Evolutionary conservation across 2,329 filamentous ascomycete species (phyloP), one percentile per base, ranked within the genome.

Genomic region (Trichoderma pleuroti): DNA sequence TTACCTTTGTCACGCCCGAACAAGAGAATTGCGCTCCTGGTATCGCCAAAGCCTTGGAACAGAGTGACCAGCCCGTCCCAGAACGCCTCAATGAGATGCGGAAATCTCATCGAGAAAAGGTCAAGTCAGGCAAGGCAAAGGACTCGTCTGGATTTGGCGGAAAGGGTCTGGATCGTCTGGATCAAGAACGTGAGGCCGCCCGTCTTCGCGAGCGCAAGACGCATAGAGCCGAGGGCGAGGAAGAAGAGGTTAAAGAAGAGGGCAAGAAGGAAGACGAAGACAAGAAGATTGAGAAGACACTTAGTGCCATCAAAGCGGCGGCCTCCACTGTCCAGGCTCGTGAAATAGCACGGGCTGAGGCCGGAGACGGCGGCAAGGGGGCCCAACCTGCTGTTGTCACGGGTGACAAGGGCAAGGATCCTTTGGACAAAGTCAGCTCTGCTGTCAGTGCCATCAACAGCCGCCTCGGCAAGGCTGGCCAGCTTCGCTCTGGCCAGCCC

Each of bases 11-110:
- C 71, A 97, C 93, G 0, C 91, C 93, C 54, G 93, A 97, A 60
- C 94, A 99, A 80, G 94, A 97, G 78, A 93, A 93, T 73, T 98
- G 93, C 77, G 92, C 96, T 3, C 87, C 93, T 12, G 94, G 97
- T 75, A 93, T 98, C 72, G 90, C 91, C 71, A 97, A 97, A 81
- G 96, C 96, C 8, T 84, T 98, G n/a, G 93, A 93, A 79, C 93
- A 98, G 81, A 97, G 94, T 79, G 93, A 91, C 5, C 93, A 97
- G 79, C 86, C 90, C 11, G 87, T 98, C 0, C 94, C 96, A 0
- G 91, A 93, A 74, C 84, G 85, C 42, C 82, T 91, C 14, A 83
- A 86, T 42, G 87, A 89, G 75, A 90, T 91, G 88, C 86, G 88
- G 72, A 90, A 90, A 77, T 85, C 88, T 1, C 97, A 97, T 82